Percentiles rank a stretch among this genome's conserved stretches.
Evolutionary conservation across 371 early-diverging fungal genomes (phyloP).

Genomic region (Amoeboaphelidium occidentale): DNA sequence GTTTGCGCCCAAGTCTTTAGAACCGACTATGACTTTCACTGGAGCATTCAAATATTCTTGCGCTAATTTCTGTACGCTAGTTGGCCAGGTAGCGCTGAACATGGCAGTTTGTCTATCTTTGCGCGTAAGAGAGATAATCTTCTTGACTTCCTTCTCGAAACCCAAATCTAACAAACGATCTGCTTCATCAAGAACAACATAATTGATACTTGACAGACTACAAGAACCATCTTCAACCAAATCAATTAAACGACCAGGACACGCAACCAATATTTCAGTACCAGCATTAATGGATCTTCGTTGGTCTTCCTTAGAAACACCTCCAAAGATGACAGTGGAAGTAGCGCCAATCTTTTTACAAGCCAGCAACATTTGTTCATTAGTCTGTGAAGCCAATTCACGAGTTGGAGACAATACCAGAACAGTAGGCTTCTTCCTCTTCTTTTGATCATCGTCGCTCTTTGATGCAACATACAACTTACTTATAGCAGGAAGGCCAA

Average conservation of each 20-base stretch:
- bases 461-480: slow-evolving; percentile 9
- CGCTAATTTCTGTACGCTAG: slow-evolving; percentile 59
- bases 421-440: slow-evolving; percentile 24
- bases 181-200: slow-evolving; percentile 94
- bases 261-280: slow-evolving; percentile 78
- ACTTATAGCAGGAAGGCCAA: slow-evolving; percentile 59
- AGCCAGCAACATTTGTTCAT: slow-evolving; percentile 19
- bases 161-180: slow-evolving; percentile 92
- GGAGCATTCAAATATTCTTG: slow-evolving; percentile 53
- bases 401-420: slow-evolving; percentile 83
- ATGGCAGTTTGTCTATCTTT: slow-evolving; percentile 57
- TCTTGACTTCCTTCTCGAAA: slow-evolving; percentile 74
- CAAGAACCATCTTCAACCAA: slow-evolving; percentile 65
- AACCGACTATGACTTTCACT: slow-evolving; percentile 77
- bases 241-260: slow-evolving; percentile 95
- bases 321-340: slow-evolving; percentile 32
- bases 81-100: slow-evolving; percentile 56
- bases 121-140: slow-evolving; percentile 24
- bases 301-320: slow-evolving; percentile 50
- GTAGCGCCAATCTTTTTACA: slow-evolving; percentile 7
- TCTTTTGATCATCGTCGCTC: slow-evolving; percentile 1
- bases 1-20: slow-evolving; percentile 72
- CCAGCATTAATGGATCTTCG: slow-evolving; percentile 34
- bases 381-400: slow-evolving; percentile 83
- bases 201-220: slow-evolving; percentile 39